Base-by-base conservation (phyloP, 208 protist species). In the Angomonas desouzai region DNA sequence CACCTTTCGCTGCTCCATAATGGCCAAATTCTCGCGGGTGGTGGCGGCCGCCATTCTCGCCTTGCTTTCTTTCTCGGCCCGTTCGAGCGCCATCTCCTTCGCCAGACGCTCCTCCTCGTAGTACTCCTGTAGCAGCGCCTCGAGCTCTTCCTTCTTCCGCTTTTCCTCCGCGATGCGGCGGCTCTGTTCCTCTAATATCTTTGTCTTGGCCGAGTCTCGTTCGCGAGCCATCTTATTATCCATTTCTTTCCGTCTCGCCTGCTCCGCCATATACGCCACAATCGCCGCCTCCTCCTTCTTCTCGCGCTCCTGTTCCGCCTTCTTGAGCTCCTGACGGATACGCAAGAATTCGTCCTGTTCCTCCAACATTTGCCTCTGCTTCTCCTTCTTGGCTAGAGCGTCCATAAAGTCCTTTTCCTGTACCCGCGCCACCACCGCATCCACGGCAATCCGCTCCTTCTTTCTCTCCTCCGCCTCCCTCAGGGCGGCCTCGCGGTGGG, bases 401-500 rank as follows among this genome's bases (percentile, higher is more conserved):
- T 94, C 79, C 34, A 92, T 62, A 55, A 93, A 88, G 51, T 94
- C 88, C 58, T 91, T 79, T 69, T 94, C 86, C 55, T 92, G 87
- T 22, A 94, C 76, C 4, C 87, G 80, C 0, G 88, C 84, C 55
- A 92, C 88, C 20, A 96, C 85, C 0, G 81, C 87, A 45, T 96
- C 89, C 48, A 96, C 91, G 0, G 81, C 85, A n/a, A 91, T 81
- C 38, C 89, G 85, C 76, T 96, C 91, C 74, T 82, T 79, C 47
- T 82, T 75, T 11, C 67, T 75, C 62, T 84, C 67, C 67, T 81
- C 74, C 28, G 79, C 84, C 62, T 93, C 88, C 23, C 66, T 66
- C 43, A 79, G 32, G 16, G 82, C 67, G 6, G 75, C 61, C 55
- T 76, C 56, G 57, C 79, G 77, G 40, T 82, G 78, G 62, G 91